These are phyloP conservation scores for Drosera spatulata DNA, from an alignment of 179 eudicot genomes.

Conservation along the genomic window DNA sequence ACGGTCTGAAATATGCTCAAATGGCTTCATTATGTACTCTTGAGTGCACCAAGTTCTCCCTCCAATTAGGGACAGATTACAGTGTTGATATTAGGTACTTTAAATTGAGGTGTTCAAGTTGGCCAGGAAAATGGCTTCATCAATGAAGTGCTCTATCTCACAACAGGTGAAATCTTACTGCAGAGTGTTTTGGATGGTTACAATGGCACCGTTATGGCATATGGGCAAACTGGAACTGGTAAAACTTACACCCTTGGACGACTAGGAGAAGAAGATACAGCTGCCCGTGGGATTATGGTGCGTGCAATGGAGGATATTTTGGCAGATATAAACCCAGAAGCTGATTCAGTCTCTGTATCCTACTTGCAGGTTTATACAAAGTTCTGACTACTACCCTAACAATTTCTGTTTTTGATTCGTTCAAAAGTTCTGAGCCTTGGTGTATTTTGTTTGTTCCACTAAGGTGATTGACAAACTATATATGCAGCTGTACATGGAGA, in stretches of 20 bases:
- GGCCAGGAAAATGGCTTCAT: slow-evolving; percentile 2
- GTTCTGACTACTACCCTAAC: no score
- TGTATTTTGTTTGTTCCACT: no score
- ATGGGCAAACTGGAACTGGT: slow-evolving; percentile 99
- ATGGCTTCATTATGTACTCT: no score
- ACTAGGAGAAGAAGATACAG: slow-evolving; percentile 84
- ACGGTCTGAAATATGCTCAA: no score
- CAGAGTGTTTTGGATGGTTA: slow-evolving; percentile 96
- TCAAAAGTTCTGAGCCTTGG: no score
- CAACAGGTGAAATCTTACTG: background rate
- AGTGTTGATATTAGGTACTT: no score
- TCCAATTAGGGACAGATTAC: no score
- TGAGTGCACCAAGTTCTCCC: no score
- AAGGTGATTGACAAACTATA: no score
- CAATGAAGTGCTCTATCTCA: slow-evolving; percentile 16
- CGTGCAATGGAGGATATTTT: slow-evolving; percentile 99
- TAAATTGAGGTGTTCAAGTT: no score
- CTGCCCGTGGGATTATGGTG: slow-evolving; percentile 97
- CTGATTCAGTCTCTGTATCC: slow-evolving; percentile 77
- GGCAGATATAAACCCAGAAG: slow-evolving; percentile 48
- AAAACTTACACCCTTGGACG: slow-evolving; percentile 94
- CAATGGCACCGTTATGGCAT: slow-evolving; percentile 99
- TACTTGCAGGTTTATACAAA: slow-evolving; percentile 62
- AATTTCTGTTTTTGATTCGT: no score
- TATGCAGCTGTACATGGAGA: slow-evolving; percentile 88